phyloP scores from a whole-genome alignment of 2,329 filamentous ascomycete genomes.

The Xylariomycetidae sp. region DNA sequence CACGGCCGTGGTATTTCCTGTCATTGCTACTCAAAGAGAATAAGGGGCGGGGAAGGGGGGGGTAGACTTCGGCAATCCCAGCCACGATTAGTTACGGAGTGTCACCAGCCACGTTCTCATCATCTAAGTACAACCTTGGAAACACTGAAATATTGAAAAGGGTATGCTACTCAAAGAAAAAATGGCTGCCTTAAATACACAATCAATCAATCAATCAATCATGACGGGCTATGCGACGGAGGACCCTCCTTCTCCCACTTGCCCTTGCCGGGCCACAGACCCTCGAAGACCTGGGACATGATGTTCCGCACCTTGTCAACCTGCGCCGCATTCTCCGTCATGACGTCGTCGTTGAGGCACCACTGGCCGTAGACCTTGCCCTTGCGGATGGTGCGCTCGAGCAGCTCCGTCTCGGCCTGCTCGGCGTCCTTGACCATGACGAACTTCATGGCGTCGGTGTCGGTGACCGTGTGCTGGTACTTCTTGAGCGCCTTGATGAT shows the following conservation, averaged over 20 bases:
- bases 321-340: conserved; percentile 29
- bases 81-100: no score
- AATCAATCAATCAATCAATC: no score
- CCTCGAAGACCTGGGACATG: conserved; percentile 30
- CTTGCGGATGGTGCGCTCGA: conserved; percentile 30
- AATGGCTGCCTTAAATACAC: no score
- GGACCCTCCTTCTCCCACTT: conserved; percentile 20
- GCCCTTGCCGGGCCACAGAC: conserved; percentile 22
- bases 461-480: conserved; percentile 36
- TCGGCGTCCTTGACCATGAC: conserved; percentile 40
- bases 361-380: conserved; percentile 32
- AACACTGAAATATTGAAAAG: no score
- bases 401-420: conserved; percentile 32
- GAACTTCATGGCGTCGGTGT: conserved; percentile 35
- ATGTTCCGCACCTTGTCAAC: conserved; percentile 30
- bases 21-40: no score
- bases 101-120: no score
- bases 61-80: no score
- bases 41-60: no score
- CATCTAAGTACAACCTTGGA: no score
- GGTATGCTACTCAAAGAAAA: no score
- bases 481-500: conserved; percentile 26
- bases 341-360: conserved; percentile 39
- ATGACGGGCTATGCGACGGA: no score
- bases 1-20: no score